Percentiles rank a stretch among this genome's conserved stretches.
Evolutionary conservation across 306 rosid species (phyloP).

Genomic region (Hippophae tibetana): DNA sequence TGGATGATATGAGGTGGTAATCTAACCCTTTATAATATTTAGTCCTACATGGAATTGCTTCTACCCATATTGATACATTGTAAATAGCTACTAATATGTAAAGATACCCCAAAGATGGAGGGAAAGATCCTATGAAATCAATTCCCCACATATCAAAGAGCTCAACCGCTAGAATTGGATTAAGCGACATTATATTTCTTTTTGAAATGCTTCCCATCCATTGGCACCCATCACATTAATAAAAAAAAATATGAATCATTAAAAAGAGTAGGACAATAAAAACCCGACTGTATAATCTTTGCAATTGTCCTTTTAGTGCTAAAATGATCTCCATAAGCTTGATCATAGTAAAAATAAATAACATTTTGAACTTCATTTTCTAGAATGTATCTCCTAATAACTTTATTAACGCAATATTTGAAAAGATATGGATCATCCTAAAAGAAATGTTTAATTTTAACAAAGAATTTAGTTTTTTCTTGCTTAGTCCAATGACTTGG

Average conservation of each 20-base stretch:
- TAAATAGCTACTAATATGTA: neutral
- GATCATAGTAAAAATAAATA: constrained; percentile 2
- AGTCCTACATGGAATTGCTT: neutral
- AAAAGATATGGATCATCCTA: neutral
- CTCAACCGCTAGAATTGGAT: neutral
- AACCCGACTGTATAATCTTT: neutral
- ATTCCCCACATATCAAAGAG: neutral
- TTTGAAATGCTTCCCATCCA: neutral
- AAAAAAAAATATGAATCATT: neutral
- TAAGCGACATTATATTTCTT: neutral
- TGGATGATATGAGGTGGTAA: neutral
- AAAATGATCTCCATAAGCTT: constrained; percentile 2
- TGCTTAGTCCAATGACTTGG: neutral
- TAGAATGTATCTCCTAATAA: neutral
- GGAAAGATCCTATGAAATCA: neutral
- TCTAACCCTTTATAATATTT: too few species aligned
- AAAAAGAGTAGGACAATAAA: neutral
- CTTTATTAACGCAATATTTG: neutral
- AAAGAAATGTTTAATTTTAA: neutral
- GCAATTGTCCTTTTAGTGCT: neutral
- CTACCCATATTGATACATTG: neutral
- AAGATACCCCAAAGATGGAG: neutral
- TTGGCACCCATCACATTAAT: neutral
- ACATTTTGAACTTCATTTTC: neutral
- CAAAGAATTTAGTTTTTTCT: neutral